Percentiles rank a stretch among this genome's conserved stretches.
phyloP scores from a whole-genome alignment of 177 flowering plant genomes.

The Tripterygium wilfordii region DNA sequence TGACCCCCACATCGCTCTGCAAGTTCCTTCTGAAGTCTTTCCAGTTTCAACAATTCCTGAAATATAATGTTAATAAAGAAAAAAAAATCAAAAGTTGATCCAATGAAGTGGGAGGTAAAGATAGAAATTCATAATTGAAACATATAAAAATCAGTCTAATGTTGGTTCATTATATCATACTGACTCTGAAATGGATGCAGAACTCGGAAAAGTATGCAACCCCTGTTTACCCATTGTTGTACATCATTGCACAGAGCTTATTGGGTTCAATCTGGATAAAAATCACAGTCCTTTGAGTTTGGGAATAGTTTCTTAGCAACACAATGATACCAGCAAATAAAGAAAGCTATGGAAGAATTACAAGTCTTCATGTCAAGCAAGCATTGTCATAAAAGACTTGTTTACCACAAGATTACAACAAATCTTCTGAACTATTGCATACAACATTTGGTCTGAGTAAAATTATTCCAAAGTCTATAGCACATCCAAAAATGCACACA shows the following conservation, averaged over 20 bases:
- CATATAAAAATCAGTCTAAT: not conserved
- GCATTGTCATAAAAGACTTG: too few species aligned
- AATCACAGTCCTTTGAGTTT: too few species aligned
- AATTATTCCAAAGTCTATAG: too few species aligned
- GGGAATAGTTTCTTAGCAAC: too few species aligned
- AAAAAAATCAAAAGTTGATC: not conserved
- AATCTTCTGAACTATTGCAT: too few species aligned
- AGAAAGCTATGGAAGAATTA: not conserved
- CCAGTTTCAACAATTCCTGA: slow-evolving; percentile 79
- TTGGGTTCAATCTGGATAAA: not conserved
- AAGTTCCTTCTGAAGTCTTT: slow-evolving; percentile 63
- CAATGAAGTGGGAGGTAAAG: not conserved
- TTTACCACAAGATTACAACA: too few species aligned
- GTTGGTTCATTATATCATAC: too few species aligned
- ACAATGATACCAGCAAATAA: not conserved
- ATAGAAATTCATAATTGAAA: not conserved
- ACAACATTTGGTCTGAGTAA: too few species aligned
- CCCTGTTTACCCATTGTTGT: not conserved
- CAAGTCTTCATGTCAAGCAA: too few species aligned
- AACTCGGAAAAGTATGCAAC: too few species aligned
- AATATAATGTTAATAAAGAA: not conserved
- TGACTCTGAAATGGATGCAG: too few species aligned
- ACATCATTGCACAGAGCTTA: not conserved
- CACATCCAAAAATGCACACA: too few species aligned
- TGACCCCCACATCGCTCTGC: slow-evolving; percentile 51